Conservation (phyloP, 2,329 filamentous ascomycete genomes). For the Emergomyces orientalis region DNA sequence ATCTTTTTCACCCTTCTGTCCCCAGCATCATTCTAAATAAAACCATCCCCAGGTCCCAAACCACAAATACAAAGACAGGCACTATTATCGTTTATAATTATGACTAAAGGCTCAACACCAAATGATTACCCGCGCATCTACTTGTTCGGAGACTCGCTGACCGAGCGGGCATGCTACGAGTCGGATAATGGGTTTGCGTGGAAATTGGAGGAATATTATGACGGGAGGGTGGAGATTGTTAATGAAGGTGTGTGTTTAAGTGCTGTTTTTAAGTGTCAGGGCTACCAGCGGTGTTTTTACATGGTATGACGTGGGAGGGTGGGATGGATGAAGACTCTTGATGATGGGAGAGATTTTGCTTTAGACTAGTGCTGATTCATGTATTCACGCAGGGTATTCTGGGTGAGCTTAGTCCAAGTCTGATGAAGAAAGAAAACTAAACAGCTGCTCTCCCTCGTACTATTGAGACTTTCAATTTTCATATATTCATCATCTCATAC, state of each 20-base stretch:
- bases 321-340: neutral
- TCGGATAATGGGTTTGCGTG: constrained; percentile 16
- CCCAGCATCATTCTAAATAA: too few species aligned
- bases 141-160: constrained; percentile 19
- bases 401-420: constrained; percentile 12
- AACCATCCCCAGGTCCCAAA: neutral
- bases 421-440: neutral
- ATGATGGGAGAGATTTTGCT: neutral
- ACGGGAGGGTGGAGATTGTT: constrained; percentile 17
- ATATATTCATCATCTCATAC: neutral
- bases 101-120: neutral
- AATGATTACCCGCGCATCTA: constrained; percentile 18
- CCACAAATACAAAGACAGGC: neutral
- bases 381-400: constrained; percentile 12
- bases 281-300: neutral
- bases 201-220: constrained; percentile 16
- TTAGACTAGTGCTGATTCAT: constrained; percentile 1
- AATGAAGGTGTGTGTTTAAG: constrained; percentile 13
- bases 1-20: too few species aligned
- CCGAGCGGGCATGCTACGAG: constrained; percentile 14
- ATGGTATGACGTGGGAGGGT: neutral
- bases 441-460: neutral
- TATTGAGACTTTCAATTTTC: neutral
- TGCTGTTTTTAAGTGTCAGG: neutral
- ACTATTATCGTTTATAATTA: neutral